Percentiles rank a stretch among this genome's conserved stretches.
These are phyloP conservation scores for Agrostemma githago DNA, from an alignment of 148 eudicot species.

Conservation along the genomic window DNA sequence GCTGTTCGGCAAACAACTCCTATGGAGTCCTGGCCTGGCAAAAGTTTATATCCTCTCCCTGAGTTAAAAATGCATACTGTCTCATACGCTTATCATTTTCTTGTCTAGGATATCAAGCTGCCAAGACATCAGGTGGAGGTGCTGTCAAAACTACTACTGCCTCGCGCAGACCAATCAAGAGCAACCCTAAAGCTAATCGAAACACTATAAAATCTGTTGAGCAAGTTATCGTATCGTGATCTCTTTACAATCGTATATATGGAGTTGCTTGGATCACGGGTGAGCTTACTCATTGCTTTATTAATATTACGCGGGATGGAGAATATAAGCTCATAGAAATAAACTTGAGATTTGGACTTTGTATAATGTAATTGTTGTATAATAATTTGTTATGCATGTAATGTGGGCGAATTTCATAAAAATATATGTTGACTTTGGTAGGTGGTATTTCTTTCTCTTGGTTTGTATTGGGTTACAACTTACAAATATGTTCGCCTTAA, in stretches of 20 bases:
- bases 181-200: conserved; percentile 33
- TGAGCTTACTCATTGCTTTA: conserved; percentile 9
- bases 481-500: too few species aligned
- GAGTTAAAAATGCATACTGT: not conserved
- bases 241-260: conserved; percentile 18
- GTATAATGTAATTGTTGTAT: conserved; percentile 14
- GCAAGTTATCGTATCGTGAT: conserved; percentile 6
- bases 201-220: conserved; percentile 30
- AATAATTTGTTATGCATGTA: conserved; percentile 16
- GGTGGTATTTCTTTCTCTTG: too few species aligned
- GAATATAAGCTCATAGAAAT: conserved; percentile 11
- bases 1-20: not conserved
- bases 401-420: conserved; percentile 5
- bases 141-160: conserved; percentile 38
- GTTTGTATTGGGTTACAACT: too few species aligned
- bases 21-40: not conserved
- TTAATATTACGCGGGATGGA: not conserved
- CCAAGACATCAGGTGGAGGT: conserved; percentile 37
- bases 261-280: conserved; percentile 18
- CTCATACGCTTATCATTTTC: not conserved
- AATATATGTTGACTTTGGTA: too few species aligned
- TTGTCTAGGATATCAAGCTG: conserved; percentile 49
- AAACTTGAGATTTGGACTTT: conserved; percentile 6
- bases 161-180: conserved; percentile 37
- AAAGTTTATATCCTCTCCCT: not conserved